phyloP scores from a whole-genome alignment of 129 eudicot genomes.

The Gnaphalium uliginosum region DNA sequence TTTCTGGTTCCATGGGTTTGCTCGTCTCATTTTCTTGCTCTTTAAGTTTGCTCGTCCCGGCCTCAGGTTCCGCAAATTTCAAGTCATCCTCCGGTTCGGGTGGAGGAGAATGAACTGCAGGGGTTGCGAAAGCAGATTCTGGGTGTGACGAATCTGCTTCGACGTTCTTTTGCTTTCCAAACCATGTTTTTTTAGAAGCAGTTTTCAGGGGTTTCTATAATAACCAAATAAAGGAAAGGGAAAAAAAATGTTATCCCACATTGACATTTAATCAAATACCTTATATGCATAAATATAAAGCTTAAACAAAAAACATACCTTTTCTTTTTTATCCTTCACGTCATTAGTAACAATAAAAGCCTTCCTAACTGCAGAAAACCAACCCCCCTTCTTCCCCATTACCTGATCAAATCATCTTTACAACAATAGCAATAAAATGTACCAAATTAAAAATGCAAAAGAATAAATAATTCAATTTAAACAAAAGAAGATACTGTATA shows the following conservation, averaged over 20 bases:
- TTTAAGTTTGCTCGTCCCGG: conserved; percentile 20
- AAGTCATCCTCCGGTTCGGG: conserved; percentile 32
- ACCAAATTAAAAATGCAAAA: background rate
- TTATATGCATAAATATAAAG: background rate
- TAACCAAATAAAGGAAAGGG: background rate
- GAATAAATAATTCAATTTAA: background rate
- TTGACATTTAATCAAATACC: conserved; percentile 14
- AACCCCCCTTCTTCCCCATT: conserved; percentile 66
- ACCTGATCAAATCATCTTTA: conserved; percentile 36
- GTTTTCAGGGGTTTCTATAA: conserved; percentile 39
- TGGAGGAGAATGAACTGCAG: conserved; percentile 32
- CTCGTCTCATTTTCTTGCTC: conserved; percentile 25
- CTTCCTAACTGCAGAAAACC: conserved; percentile 48
- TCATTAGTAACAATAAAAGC: conserved; percentile 39
- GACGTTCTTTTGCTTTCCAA: conserved; percentile 37
- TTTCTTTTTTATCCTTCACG: conserved; percentile 48
- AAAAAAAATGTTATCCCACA: background rate
- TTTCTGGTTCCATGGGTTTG: conserved; percentile 23
- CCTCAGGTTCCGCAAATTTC: conserved; percentile 26
- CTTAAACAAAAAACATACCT: conserved; percentile 16
- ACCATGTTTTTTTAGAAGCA: conserved; percentile 39
- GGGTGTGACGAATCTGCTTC: conserved; percentile 35
- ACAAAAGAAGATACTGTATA: background rate
- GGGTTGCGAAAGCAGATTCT: conserved; percentile 36
- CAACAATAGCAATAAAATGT: conserved; percentile 10